Evolutionary conservation across 169 alveolate species (phyloP).

Genomic region (Plasmodium gonderi): DNA sequence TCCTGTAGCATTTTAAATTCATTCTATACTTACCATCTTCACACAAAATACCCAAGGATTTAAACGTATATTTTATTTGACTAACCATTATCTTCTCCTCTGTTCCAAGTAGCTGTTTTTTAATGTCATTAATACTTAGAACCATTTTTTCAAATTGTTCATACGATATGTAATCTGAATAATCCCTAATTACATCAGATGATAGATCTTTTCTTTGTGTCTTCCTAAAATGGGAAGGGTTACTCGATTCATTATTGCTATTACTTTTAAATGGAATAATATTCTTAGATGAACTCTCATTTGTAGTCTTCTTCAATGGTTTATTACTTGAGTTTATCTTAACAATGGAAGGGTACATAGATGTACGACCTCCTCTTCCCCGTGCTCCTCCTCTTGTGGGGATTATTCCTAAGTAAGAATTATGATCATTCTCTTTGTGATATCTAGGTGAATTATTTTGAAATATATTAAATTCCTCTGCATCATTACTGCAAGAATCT

Average conservation of each 20-base stretch:
- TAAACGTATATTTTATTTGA: constrained; percentile 57
- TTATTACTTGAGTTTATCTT: too few species aligned
- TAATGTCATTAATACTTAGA: constrained; percentile 61
- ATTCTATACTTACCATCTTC: constrained; percentile 59
- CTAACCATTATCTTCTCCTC: constrained; percentile 55
- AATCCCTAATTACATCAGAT: neutral
- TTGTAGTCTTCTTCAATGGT: too few species aligned
- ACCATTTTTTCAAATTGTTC: constrained; percentile 60
- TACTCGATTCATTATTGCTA: too few species aligned
- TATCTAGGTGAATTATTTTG: too few species aligned
- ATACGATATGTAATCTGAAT: constrained; percentile 32
- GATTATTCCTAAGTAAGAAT: too few species aligned
- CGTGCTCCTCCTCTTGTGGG: too few species aligned
- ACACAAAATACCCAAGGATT: constrained; percentile 63
- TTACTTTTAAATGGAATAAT: too few species aligned
- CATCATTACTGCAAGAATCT: neutral
- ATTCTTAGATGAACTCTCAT: too few species aligned
- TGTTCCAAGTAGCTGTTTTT: constrained; percentile 64
- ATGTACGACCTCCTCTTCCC: too few species aligned
- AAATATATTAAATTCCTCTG: neutral
- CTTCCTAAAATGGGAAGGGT: too few species aligned
- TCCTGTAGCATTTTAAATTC: constrained; percentile 65
- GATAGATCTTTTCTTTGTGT: neutral
- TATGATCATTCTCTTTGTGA: too few species aligned
- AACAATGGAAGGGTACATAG: too few species aligned